Base-by-base conservation (phyloP, 2,329 filamentous ascomycete genomes). In the Rutstroemia sp. region DNA sequence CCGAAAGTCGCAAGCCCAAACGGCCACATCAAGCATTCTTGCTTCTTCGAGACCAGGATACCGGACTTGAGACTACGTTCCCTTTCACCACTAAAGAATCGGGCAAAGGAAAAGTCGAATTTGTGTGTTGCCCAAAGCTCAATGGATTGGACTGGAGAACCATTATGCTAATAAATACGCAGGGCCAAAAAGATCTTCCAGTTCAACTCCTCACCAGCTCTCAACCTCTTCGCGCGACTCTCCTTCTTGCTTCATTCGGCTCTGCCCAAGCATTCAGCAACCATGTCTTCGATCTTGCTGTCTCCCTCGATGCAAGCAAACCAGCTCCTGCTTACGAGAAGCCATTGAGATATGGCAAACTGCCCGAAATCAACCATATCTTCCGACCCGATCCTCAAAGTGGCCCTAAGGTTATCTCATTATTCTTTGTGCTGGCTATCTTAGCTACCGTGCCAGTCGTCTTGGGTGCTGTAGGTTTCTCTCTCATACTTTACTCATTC, bases 1-100 rank as follows among this genome's bases (percentile, higher is more conserved):
- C 87, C 70, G 89, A 96, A 68, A 85, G 82, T 69, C 84, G 84
- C 73, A 86, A 84, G 65, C 80, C 82, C 48, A 92, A 91, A 78
- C 84, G 88, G 63, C 90, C 94, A 65, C 94, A 99, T 73, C 94
- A 99, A 74, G 91, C 91, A 5, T 96, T 96, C 76, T 78, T 99
- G 54, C 79, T 94, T 16, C 73, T 99, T 57, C 85, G 82, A 65
- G 91, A 97, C 65, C 75, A 79, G 10, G 75, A 78, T 12, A 86
- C 84, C 10, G 89, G 89, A 38, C 77, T 99, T 48, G 92, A 97
- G 72, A 86, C 91, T 23, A 91, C 92, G 1, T 96, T 92, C 67
- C 84, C 91, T 1, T 79, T 99, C 65, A 85, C 76, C 10, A 76
- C 95, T 48, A 96, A 95, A 76, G 88, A 94, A 9, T 90, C 79